These are phyloP conservation scores for Colletotrichum sp. DNA, from an alignment of 2,329 filamentous ascomycete genomes.

Conservation along the genomic window DNA sequence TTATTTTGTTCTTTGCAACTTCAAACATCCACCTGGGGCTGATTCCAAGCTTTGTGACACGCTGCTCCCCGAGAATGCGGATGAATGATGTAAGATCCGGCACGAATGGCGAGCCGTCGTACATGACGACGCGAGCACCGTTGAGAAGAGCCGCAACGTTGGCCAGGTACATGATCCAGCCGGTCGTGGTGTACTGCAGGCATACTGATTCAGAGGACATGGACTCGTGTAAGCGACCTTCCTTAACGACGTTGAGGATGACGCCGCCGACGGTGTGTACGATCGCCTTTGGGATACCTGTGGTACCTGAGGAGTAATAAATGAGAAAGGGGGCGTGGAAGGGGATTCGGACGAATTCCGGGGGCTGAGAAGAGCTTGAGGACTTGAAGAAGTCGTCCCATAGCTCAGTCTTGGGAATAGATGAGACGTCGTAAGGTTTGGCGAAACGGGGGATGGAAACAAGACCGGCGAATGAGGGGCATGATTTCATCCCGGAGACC, in stretches of 20 bases:
- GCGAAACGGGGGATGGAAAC: conserved; percentile 72
- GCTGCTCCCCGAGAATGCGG: conserved; percentile 64
- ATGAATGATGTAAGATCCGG: conserved; percentile 71
- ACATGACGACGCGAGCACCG: conserved; percentile 71
- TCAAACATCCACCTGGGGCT: conserved; percentile 81
- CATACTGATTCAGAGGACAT: conserved; percentile 42
- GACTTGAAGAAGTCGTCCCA: conserved; percentile 48
- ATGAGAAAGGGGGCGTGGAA: conserved; percentile 81
- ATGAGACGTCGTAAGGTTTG: conserved; percentile 61
- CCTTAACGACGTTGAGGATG: conserved; percentile 61
- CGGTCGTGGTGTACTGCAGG: conserved; percentile 69
- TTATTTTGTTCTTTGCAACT: conserved; percentile 66
- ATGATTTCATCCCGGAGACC: conserved; percentile 63
- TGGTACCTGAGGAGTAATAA: conserved; percentile 82
- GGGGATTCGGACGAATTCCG: conserved; percentile 62
- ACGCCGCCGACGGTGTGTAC: conserved; percentile 76
- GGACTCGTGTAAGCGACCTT: conserved; percentile 58
- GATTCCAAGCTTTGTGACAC: conserved; percentile 75
- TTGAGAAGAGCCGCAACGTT: conserved; percentile 62
- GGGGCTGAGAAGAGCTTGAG: conserved; percentile 31
- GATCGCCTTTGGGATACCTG: conserved; percentile 84
- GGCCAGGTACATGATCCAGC: conserved; percentile 88
- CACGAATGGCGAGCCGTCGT: conserved; percentile 82
- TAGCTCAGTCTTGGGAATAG: conserved; percentile 52
- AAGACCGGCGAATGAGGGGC: conserved; percentile 65